Conservation (phyloP, 2,329 filamentous ascomycete genomes). For the Fusarium sterilihyphosum region DNA sequence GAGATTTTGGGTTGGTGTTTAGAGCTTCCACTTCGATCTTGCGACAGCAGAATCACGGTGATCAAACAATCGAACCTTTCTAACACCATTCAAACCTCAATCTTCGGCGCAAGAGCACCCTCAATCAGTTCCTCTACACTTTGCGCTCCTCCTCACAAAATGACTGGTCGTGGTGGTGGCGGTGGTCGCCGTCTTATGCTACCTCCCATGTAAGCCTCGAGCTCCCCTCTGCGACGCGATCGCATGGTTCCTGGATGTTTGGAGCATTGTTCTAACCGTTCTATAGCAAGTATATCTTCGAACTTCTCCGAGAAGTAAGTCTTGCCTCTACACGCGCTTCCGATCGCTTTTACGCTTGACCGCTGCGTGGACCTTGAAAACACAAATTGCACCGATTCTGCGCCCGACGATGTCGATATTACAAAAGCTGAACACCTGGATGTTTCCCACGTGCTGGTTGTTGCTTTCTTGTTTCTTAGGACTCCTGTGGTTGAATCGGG, state of each 20-base stretch:
- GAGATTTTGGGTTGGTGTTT: conserved; percentile 37
- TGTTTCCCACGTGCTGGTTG: background rate
- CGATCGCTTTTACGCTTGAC: conserved; percentile 12
- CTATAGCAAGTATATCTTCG: conserved; percentile 64
- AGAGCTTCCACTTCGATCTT: conserved; percentile 40
- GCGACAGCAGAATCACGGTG: conserved; percentile 40
- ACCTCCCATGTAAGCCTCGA: conserved; percentile 60
- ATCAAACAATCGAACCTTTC: conserved; percentile 20
- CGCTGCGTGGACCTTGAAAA: conserved; percentile 29
- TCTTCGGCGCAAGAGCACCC: background rate
- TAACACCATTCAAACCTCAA: background rate
- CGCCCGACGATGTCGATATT: background rate
- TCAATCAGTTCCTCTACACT: background rate
- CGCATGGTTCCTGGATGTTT: background rate
- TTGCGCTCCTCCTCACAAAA: conserved; percentile 43
- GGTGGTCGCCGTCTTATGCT: conserved; percentile 69
- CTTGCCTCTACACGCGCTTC: background rate
- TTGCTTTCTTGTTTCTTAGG: background rate
- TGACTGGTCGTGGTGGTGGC: conserved; percentile 69
- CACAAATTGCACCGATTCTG: conserved; percentile 1
- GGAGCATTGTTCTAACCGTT: conserved; percentile 34
- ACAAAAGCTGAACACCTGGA: background rate
- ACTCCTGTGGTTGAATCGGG: background rate
- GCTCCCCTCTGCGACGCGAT: conserved; percentile 31
- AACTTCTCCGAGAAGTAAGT: conserved; percentile 76